Base-by-base conservation (phyloP, 805 yeast genomes). In the Hanseniaspora lachancei region DNA sequence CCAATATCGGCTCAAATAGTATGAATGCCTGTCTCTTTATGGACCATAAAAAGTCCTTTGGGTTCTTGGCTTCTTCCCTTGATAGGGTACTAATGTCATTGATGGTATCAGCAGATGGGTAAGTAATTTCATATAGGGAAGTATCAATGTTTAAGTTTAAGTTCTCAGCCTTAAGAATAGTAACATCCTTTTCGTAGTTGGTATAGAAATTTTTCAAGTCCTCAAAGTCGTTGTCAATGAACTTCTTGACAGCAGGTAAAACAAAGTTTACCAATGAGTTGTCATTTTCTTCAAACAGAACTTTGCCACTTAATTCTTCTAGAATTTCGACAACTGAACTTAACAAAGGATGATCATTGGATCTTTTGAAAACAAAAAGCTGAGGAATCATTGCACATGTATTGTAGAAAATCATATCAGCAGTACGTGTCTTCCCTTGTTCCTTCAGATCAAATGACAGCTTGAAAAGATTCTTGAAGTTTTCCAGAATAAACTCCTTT, bases 311-410 rank as follows among this genome's bases (percentile, higher is more conserved):
- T 59, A 39, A 21, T 18, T 41, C 40, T 49, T 49, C 38, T 34
- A 48, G 34, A 15, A 43, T 21, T 13, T 41, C 27, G 15, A 39
- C 40, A 53, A 46, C 23, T 6, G 40, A 34, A 2, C 21, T 12
- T 10, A 46, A 46, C 12, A 46, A 18, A 18, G 39, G 23, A 6
- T 21, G 55, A 18, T 62, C 64, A 55, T 64, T 59, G 0, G 68
- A 61, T 16, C 62, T 64, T 18, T 32, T 46, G 43, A 74, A 77
- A 44, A 77, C 71, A 58, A 76, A 73, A 58, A 79, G 68, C 64
- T 79, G 86, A 12, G 96, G 95, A 38, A 85, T 62, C 13, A 86
- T 74, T 18, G 82, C 64, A 54, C 84, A 67, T 1, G 80, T 77
- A 60, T 79, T 79, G 60, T 79, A 81, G 64, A 70, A 86, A 18